phyloP scores from a whole-genome alignment of 2,329 filamentous ascomycete genomes.

The Didymella glomerata region DNA sequence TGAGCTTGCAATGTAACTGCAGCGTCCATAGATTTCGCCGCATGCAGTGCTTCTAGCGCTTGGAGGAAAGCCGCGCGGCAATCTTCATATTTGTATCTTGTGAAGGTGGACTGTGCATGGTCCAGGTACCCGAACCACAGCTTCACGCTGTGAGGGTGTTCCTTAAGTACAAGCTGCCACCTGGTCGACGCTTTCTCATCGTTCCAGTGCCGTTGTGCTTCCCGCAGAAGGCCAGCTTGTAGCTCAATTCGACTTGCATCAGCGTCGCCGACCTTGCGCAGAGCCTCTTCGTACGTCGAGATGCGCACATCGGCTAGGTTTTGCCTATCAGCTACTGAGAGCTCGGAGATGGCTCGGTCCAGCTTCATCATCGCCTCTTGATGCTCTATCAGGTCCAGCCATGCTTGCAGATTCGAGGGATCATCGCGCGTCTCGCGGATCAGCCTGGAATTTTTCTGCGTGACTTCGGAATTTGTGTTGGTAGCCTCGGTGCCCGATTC shows the following conservation, averaged over 20 bases:
- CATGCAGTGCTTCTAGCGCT: constrained; percentile 59
- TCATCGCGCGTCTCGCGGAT: constrained; percentile 69
- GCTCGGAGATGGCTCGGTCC: constrained; percentile 54
- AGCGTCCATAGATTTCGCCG: not conserved
- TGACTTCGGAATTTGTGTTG: constrained; percentile 44
- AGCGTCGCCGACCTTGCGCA: constrained; percentile 63
- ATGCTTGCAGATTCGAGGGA: constrained; percentile 73
- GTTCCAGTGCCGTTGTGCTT: constrained; percentile 79
- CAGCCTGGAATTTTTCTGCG: constrained; percentile 67
- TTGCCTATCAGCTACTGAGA: constrained; percentile 68
- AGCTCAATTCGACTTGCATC: constrained; percentile 65
- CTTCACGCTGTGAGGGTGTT: constrained; percentile 64
- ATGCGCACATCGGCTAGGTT: constrained; percentile 82
- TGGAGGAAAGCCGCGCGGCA: constrained; percentile 67
- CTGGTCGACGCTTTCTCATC: constrained; percentile 65
- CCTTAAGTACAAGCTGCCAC: constrained; percentile 70
- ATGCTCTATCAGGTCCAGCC: constrained; percentile 80
- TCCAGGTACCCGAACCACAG: constrained; percentile 80
- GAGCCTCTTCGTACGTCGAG: constrained; percentile 79
- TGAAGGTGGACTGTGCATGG: constrained; percentile 72
- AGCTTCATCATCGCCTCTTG: constrained; percentile 73
- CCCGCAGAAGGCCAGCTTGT: constrained; percentile 73
- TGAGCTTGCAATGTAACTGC: constrained; percentile 25
- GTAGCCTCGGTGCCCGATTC: constrained; percentile 35
- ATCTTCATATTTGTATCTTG: constrained; percentile 72